These are phyloP conservation scores for Rhizopogon rudus DNA, from an alignment of 768 basidiomycete species.

Conservation along the genomic window DNA sequence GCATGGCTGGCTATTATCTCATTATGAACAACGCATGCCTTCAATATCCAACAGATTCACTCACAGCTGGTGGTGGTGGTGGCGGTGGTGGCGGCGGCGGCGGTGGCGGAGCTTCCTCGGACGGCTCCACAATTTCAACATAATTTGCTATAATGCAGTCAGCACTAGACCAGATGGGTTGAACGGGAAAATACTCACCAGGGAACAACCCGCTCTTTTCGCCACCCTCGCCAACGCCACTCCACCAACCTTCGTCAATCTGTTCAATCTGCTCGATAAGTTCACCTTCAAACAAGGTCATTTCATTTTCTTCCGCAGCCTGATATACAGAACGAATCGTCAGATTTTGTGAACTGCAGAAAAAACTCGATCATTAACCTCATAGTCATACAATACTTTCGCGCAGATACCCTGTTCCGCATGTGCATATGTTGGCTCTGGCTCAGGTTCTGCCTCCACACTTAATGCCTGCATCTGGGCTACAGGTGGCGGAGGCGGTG, in stretches of 20 bases:
- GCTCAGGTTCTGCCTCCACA: conserved; percentile 31
- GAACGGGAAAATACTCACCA: conserved; percentile 33
- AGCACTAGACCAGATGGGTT: not conserved
- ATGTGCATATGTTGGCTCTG: conserved; percentile 24
- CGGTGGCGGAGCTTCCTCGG: conserved; percentile 44
- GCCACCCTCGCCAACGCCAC: conserved; percentile 64
- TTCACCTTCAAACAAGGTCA: conserved; percentile 76
- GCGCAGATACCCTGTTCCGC: conserved; percentile 54
- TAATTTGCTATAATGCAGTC: conserved; percentile 63
- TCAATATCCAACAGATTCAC: conserved; percentile 24
- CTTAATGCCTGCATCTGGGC: conserved; percentile 24
- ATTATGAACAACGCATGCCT: not conserved
- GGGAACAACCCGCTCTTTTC: conserved; percentile 79
- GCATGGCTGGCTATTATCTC: conserved; percentile 23
- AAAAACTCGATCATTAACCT: conserved; percentile 30
- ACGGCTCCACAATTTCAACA: conserved; percentile 65
- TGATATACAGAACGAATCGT: conserved; percentile 15
- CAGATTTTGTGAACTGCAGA: not conserved
- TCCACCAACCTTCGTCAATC: conserved; percentile 92
- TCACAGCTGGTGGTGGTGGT: conserved; percentile 38
- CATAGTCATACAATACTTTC: conserved; percentile 77
- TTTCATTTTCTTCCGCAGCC: conserved; percentile 86
- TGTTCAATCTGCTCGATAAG: conserved; percentile 78
- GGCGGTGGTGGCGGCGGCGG: conserved; percentile 58
- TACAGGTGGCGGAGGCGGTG: conserved; percentile 40